Evolutionary conservation across 2,329 filamentous ascomycete genomes (phyloP).

Genomic region (Stachybotrys elegans): DNA sequence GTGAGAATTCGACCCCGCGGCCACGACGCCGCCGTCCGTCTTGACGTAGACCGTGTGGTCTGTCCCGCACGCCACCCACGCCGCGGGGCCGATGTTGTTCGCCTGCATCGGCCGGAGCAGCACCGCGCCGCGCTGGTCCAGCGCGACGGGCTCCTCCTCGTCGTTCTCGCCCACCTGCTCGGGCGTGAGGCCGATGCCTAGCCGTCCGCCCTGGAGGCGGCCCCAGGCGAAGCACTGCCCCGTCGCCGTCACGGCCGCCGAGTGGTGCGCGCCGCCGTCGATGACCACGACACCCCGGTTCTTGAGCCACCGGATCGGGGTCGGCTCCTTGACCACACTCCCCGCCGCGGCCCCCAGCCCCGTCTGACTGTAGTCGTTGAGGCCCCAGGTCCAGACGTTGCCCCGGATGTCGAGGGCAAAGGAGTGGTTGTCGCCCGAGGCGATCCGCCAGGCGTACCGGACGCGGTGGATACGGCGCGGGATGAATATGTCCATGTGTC

Average conservation of each 20-base stretch:
- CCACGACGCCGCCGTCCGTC: constrained; percentile 57
- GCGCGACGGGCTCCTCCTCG: constrained; percentile 43
- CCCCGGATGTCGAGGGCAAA: constrained; percentile 66
- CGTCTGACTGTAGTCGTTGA: constrained; percentile 74
- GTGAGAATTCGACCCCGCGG: too few species aligned
- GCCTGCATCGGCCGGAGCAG: constrained; percentile 52
- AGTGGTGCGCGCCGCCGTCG: constrained; percentile 65
- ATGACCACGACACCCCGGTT: constrained; percentile 57
- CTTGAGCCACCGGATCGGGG: constrained; percentile 55
- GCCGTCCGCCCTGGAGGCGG: constrained; percentile 43
- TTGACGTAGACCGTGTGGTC: constrained; percentile 66
- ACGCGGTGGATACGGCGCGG: background rate
- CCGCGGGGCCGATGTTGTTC: constrained; percentile 45
- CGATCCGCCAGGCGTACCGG: too few species aligned
- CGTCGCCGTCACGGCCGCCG: constrained; percentile 46
- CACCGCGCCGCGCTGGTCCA: constrained; percentile 56
- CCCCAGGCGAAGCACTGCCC: constrained; percentile 51
- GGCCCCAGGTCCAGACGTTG: constrained; percentile 70
- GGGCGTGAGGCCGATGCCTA: constrained; percentile 43
- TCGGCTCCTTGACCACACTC: constrained; percentile 56
- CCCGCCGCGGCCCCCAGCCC: constrained; percentile 35
- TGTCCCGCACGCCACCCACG: constrained; percentile 49
- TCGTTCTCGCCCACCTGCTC: constrained; percentile 42
- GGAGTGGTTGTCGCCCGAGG: constrained; percentile 65
- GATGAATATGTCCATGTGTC: too few species aligned